Conservation (phyloP, 495 filamentous ascomycete species). For the Diplogelasinospora grovesii region DNA sequence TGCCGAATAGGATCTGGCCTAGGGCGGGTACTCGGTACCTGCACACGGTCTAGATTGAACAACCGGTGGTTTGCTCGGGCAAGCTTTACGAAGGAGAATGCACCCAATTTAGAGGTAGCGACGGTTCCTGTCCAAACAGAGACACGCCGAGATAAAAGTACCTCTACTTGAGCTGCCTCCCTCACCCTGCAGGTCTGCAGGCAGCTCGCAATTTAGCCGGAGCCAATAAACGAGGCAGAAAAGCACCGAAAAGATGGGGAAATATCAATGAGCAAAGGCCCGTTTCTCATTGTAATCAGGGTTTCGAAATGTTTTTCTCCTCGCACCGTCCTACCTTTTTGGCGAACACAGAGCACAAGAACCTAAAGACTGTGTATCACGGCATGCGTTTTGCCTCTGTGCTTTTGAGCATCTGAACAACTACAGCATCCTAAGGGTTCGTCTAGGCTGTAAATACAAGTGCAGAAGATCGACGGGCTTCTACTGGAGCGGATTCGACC, state of each 20-base stretch:
- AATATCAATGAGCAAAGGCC: slow-evolving; percentile 1
- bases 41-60: background rate
- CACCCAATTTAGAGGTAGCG: background rate
- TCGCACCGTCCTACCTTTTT: too few relatives aligned
- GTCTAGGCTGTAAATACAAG: too few relatives aligned
- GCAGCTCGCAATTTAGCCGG: slow-evolving; percentile 34
- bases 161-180: slow-evolving; percentile 6
- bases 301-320: too few relatives aligned
- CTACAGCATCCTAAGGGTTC: too few relatives aligned
- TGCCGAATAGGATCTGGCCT: slow-evolving; percentile 9
- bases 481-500: too few relatives aligned
- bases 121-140: slow-evolving; percentile 3
- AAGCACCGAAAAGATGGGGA: slow-evolving; percentile 25
- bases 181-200: slow-evolving; percentile 14
- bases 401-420: too few relatives aligned
- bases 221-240: slow-evolving; percentile 22
- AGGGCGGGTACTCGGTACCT: slow-evolving; percentile 8
- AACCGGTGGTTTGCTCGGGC: slow-evolving; percentile 13
- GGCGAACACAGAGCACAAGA: too few relatives aligned
- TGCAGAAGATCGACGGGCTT: too few relatives aligned
- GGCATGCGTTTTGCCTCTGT: too few relatives aligned
- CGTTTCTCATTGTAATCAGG: background rate
- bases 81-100: background rate
- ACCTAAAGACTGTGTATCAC: too few relatives aligned
- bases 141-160: background rate